A percentile compares a stretch with the other conserved stretches of the same genome.
Evolutionary conservation across 2,329 filamentous ascomycete species (phyloP).

Genomic region (Aspergillus alliaceus): DNA sequence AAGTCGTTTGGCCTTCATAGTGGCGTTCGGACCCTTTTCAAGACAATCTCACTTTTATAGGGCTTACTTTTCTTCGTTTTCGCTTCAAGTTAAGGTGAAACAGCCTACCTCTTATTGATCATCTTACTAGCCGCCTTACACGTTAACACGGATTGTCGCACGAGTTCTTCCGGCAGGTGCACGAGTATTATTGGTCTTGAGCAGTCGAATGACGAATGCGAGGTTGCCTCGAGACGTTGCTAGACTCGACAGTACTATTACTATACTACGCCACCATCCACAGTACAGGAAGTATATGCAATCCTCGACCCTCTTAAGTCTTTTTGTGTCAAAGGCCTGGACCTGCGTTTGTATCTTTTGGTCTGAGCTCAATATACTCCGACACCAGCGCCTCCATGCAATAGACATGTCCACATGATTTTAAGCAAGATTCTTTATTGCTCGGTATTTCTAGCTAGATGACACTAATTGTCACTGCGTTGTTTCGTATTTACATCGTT

Average conservation of each 20-base stretch:
- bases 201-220: too few relatives aligned
- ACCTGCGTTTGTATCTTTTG: not conserved
- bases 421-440: not conserved
- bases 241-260: too few relatives aligned
- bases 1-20: not conserved
- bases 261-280: not conserved
- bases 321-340: not conserved
- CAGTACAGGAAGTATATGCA: not conserved
- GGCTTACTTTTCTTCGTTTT: not conserved
- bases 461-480: not conserved
- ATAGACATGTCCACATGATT: not conserved
- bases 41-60: not conserved
- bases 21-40: not conserved
- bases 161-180: constrained; percentile 19
- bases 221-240: too few relatives aligned
- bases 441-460: not conserved
- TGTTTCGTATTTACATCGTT: constrained; percentile 27
- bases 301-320: not conserved
- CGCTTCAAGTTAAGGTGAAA: not conserved
- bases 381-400: not conserved
- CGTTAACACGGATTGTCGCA: constrained; percentile 19
- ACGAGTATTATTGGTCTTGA: constrained; percentile 11
- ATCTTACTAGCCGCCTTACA: constrained; percentile 12
- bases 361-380: constrained; percentile 1
- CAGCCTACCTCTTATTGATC: not conserved